Base-by-base conservation (phyloP, 2,329 filamentous ascomycete genomes). In the Balansia obtecta region DNA sequence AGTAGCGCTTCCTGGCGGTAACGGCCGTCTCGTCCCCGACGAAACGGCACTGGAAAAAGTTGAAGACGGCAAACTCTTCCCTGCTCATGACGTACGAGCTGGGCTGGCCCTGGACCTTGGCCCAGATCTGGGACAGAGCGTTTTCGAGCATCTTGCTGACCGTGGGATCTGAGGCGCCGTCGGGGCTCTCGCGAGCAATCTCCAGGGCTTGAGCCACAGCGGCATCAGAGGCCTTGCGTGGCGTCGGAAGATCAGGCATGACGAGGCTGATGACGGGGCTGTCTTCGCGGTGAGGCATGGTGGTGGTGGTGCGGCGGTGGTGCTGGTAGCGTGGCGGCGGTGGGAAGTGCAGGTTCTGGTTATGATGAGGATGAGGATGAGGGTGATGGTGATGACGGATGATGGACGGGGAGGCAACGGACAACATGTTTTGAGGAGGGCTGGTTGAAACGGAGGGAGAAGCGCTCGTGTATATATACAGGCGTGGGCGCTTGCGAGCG, bases 51-150 rank as follows among this genome's bases (percentile, higher is more conserved):
- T 86, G 83, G 65, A 85, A 91, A 66, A 84, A 91, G 71, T 93
- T 94, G 78, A 94, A 89, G 53, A 94, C 75, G 50, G 86, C 80
- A 61, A 93, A 94, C 68, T 95, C 88, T 65, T 88, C 81, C 54
- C 76, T 73, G 34, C 73, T 80, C 71, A 94, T 81, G 55, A 93
- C 67, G 65, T 91, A 94, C n/a, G 72, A 71, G 47, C 77, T 68
- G 1, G 85, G 85, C 33, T 83, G 71, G 3, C 72, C 71, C 58
- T 82, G 69, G 51, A 94, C 75, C 58, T 79, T 82, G 42, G 62
- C 63, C 86, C 86, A 91, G 55, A 90, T 78, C 54, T 77, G 71
- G 1, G 68, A 61, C 46, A 88, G 70, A 32, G 79, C 82, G 47
- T 65, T 65, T 62, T 89, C 82, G 39, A 95, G 79, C 51, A 84